Evolutionary conservation across 2,329 filamentous ascomycete genomes (phyloP).

Genomic region (Penicillium sp.): DNA sequence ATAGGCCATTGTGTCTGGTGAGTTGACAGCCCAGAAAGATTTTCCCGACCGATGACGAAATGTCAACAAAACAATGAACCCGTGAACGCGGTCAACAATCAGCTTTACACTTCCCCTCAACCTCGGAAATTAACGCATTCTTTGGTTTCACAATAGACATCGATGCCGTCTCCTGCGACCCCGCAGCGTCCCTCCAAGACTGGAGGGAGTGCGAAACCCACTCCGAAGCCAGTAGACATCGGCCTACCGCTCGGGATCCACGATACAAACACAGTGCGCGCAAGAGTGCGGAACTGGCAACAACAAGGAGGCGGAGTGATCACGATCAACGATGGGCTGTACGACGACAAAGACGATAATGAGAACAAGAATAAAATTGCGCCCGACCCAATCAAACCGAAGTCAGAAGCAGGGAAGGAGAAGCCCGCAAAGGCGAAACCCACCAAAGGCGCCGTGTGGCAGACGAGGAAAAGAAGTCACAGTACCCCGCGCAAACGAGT

Average conservation of each 20-base stretch:
- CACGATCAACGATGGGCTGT: conserved; percentile 57
- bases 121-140: neutral
- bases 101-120: neutral
- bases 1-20: neutral
- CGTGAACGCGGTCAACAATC: conserved; percentile 8
- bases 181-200: conserved; percentile 39
- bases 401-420: conserved; percentile 23
- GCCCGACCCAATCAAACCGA: neutral
- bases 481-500: conserved; percentile 85
- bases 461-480: conserved; percentile 42
- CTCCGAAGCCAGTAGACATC: conserved; percentile 55
- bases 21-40: neutral
- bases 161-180: conserved; percentile 44
- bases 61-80: conserved; percentile 15
- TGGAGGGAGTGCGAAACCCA: conserved; percentile 59
- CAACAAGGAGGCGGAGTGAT: conserved; percentile 70
- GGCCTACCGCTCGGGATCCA: conserved; percentile 56
- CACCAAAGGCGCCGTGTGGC: conserved; percentile 18
- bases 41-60: neutral
- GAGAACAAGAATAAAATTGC: neutral
- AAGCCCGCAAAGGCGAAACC: conserved; percentile 20
- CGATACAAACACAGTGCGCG: conserved; percentile 67
- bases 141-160: conserved; percentile 14
- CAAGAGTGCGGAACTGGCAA: conserved; percentile 84
- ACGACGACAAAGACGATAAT: conserved; percentile 55